Base-by-base conservation (phyloP, 2,329 filamentous ascomycete genomes). In the Shiraia sp. region DNA sequence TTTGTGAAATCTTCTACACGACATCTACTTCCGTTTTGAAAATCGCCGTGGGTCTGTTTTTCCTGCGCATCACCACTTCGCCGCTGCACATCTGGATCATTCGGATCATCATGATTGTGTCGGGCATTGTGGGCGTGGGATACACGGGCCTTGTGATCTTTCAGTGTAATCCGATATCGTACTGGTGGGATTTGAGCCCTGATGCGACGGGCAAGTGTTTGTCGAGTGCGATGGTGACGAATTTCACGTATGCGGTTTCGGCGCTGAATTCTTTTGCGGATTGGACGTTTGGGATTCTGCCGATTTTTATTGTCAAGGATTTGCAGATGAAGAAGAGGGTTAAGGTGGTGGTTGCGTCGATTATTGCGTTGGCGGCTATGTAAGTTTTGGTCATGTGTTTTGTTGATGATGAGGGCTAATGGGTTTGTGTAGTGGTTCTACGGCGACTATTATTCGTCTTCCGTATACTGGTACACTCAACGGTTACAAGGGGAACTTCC, bases 251-350 rank as follows among this genome's bases (percentile, higher is more conserved):
- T 42, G 45, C 44, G 2, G 54, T 61, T 8, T 60, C 57, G 12
- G 60, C 47, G 4, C 46, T 65, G 8, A 63, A 59, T 35, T 53
- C 60, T 3, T 44, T 63, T 14, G 57, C 60, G 8, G 61, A 65
- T 33, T 63, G 58, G 58, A 55, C 58, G 1, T 61, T 63, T 36
- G 61, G 53, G 6, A 39, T 61, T n/a, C 45, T 65, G 8, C 61
- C 61, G 9, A 71, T 77, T 8, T 74, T 76, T 36, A 64, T 85
- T 3, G 72, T 84, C 7, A 76, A 72, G 64, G 73, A 76, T 23
- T 59, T 83, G 36, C 75, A 82, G 45, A 81, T 84, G 74, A 75
- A 75, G 52, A 59, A 50, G 15, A 71, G 70, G 42, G 75, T 74
- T 10, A 83, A 82, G 55, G 32, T 74, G 9, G 75, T 78, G 1